Percentiles rank a stretch among this genome's conserved stretches.
Evolutionary conservation across 331 rosid genomes (phyloP).

Genomic region (Quercus phellos): DNA sequence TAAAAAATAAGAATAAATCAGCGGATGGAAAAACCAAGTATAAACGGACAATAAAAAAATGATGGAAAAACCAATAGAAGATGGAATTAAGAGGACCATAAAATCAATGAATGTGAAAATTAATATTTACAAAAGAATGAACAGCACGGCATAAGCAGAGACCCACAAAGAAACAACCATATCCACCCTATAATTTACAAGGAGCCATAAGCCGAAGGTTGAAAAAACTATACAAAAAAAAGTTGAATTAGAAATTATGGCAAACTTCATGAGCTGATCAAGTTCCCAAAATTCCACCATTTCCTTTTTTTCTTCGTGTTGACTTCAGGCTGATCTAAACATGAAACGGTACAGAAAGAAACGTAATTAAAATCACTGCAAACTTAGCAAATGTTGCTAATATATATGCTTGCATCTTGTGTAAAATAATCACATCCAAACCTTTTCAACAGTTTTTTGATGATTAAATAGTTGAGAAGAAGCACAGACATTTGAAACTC

Average conservation of each 20-base stretch:
- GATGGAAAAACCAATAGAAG: background rate
- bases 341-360: background rate
- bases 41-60: background rate
- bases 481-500: no score
- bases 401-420: background rate
- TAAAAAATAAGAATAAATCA: background rate
- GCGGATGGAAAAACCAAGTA: background rate
- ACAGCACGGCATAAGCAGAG: background rate
- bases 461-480: no score
- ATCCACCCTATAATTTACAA: background rate
- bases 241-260: conserved; percentile 3
- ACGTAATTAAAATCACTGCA: background rate
- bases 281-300: conserved; percentile 62
- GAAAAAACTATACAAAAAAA: background rate
- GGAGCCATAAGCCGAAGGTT: no score
- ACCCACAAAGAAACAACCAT: background rate
- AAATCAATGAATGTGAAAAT: background rate
- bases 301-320: conserved; percentile 58
- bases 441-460: background rate
- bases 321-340: conserved; percentile 54
- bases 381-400: background rate
- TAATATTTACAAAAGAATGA: conserved; percentile 13
- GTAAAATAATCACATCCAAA: background rate
- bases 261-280: conserved; percentile 11
- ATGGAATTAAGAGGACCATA: background rate